Conservation (phyloP, 257 asterid genomes). For the Coffea canephora region DNA sequence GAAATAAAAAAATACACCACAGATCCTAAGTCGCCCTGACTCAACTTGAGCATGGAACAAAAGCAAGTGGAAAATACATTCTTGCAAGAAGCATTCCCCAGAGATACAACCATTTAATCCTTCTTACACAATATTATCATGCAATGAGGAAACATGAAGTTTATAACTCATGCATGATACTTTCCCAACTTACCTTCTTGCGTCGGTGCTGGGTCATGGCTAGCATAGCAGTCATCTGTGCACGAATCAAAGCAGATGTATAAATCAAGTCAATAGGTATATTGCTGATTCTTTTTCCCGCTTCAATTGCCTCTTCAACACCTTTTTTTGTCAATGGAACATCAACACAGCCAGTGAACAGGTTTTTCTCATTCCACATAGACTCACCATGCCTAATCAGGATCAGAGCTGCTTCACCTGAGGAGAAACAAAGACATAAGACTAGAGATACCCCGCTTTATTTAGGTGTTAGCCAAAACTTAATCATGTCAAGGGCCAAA, state of each 20-base stretch:
- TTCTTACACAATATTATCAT: neutral
- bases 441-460: too few species aligned
- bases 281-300: conserved; percentile 92
- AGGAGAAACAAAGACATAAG: neutral
- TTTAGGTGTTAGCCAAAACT: neutral
- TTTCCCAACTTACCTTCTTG: conserved; percentile 57
- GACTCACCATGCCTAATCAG: conserved; percentile 97
- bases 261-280: conserved; percentile 89
- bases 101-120: neutral
- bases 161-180: neutral
- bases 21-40: neutral
- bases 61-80: neutral
- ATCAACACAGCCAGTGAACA: conserved; percentile 98
- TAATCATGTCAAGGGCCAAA: neutral
- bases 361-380: conserved; percentile 99
- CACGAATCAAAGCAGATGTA: conserved; percentile 90
- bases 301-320: conserved; percentile 93
- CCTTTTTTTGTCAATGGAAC: conserved; percentile 94
- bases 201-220: conserved; percentile 99
- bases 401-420: conserved; percentile 92
- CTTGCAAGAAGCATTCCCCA: neutral
- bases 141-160: neutral
- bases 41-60: too few species aligned
- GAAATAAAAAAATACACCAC: neutral
- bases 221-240: conserved; percentile 99